A percentile compares a stretch with the other conserved stretches of the same genome.
phyloP scores from a whole-genome alignment of 352 stramenopile species.

The Pythium myriotylum region DNA sequence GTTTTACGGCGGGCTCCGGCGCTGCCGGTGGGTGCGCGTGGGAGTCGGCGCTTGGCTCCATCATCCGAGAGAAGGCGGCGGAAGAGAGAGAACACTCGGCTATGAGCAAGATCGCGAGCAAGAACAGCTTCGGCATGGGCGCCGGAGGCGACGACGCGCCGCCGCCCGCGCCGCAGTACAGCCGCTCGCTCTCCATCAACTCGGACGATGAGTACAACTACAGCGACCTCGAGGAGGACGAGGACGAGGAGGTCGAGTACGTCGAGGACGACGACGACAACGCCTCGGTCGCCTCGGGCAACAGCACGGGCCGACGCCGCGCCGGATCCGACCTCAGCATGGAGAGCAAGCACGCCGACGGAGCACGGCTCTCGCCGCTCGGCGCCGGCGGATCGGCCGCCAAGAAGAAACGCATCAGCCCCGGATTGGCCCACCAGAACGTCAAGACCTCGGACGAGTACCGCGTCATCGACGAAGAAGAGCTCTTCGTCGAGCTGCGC shows the following conservation, averaged over 20 bases:
- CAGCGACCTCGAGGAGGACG: slow-evolving; percentile 72
- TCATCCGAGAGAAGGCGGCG: slow-evolving; percentile 1
- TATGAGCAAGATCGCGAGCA: slow-evolving; percentile 14
- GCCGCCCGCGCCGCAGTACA: slow-evolving; percentile 24
- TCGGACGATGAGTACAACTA: slow-evolving; percentile 87
- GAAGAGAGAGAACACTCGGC: slow-evolving; percentile 1
- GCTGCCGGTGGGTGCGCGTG: slow-evolving; percentile 14
- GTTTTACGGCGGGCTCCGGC: no score
- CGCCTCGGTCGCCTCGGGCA: slow-evolving; percentile 29
- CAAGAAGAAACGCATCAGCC: slow-evolving; percentile 77
- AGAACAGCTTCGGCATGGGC: slow-evolving; percentile 18
- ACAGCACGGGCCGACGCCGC: slow-evolving; percentile 24
- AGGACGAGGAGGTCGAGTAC: slow-evolving; percentile 37
- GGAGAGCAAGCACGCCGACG: slow-evolving; percentile 36
- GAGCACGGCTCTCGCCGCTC: slow-evolving; percentile 42
- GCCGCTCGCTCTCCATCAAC: slow-evolving; percentile 44
- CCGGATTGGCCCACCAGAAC: slow-evolving; percentile 30
- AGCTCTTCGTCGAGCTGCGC: slow-evolving; percentile 72
- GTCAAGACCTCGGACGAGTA: slow-evolving; percentile 53
- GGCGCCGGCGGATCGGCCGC: slow-evolving; percentile 42
- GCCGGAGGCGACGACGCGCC: slow-evolving; percentile 11
- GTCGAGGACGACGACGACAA: slow-evolving; percentile 73
- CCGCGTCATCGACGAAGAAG: slow-evolving; percentile 81
- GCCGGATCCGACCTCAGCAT: slow-evolving; percentile 23
- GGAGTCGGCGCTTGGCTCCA: slow-evolving; percentile 13